A percentile compares a stretch with the other conserved stretches of the same genome.
These are phyloP conservation scores for Globisporangium canariense DNA, from an alignment of 352 stramenopile species.

Conservation along the genomic window DNA sequence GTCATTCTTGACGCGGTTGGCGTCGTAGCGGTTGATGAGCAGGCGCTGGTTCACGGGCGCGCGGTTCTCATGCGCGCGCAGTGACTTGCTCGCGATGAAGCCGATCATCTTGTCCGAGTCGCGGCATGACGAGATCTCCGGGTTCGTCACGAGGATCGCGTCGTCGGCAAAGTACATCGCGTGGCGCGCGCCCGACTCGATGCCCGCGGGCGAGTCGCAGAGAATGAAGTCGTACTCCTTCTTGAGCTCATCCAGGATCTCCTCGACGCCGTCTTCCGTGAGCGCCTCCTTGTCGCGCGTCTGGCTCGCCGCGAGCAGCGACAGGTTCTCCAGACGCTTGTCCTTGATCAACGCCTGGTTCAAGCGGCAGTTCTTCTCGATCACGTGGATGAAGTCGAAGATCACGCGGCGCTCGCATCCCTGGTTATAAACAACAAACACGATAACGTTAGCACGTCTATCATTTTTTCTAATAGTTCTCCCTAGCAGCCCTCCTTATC, in stretches of 20 bases:
- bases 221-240: constrained; percentile 89
- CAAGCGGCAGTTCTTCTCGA: constrained; percentile 88
- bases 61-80: constrained; percentile 76
- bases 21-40: constrained; percentile 92
- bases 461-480: too few species aligned
- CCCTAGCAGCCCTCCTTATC: not conserved
- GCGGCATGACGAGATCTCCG: constrained; percentile 89
- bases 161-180: constrained; percentile 94
- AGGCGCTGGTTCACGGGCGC: constrained; percentile 77
- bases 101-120: constrained; percentile 96
- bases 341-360: constrained; percentile 90
- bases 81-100: constrained; percentile 89
- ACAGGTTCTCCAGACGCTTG: constrained; percentile 83
- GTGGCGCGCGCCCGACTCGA: constrained; percentile 87
- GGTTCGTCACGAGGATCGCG: constrained; percentile 93
- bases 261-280: constrained; percentile 85
- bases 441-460: not conserved
- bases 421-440: constrained; percentile 5
- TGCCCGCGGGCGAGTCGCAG: constrained; percentile 88
- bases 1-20: constrained; percentile 84
- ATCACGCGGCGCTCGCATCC: constrained; percentile 91
- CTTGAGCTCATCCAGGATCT: constrained; percentile 80
- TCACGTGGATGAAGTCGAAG: constrained; percentile 94
- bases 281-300: constrained; percentile 90
- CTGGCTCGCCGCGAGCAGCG: constrained; percentile 86